These are phyloP conservation scores for Ophiobolus disseminans DNA, from an alignment of 2,329 filamentous ascomycete genomes.

Conservation along the genomic window DNA sequence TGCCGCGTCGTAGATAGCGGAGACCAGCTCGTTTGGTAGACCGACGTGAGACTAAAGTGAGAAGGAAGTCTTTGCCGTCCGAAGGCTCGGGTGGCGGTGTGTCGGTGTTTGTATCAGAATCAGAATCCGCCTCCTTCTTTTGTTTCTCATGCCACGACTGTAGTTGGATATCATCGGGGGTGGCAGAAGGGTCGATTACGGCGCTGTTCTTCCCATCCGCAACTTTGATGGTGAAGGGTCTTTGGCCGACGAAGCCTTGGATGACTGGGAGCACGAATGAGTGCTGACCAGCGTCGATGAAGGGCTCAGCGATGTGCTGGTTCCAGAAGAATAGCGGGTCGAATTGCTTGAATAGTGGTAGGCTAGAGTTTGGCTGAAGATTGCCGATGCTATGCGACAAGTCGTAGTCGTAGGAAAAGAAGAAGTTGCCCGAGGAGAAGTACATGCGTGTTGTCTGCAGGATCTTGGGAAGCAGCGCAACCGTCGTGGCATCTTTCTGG, in stretches of 20 bases:
- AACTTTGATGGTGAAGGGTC: conserved; percentile 74
- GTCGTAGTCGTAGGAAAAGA: conserved; percentile 94
- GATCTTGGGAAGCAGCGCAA: conserved; percentile 76
- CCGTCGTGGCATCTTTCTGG: conserved; percentile 40
- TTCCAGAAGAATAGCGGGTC: conserved; percentile 95
- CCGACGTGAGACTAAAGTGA: conserved; percentile 92
- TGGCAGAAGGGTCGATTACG: conserved; percentile 43
- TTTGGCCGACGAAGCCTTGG: conserved; percentile 93
- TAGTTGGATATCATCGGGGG: conserved; percentile 45
- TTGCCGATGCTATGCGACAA: conserved; percentile 71
- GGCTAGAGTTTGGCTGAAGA: conserved; percentile 52
- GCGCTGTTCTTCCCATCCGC: conserved; percentile 46
- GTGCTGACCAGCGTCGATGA: conserved; percentile 76
- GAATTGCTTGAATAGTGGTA: conserved; percentile 73
- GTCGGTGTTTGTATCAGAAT: conserved; percentile 17
- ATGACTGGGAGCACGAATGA: conserved; percentile 80
- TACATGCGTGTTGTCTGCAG: conserved; percentile 83
- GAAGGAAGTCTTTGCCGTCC: conserved; percentile 64
- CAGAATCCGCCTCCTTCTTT: conserved; percentile 30
- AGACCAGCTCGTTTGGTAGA: conserved; percentile 86
- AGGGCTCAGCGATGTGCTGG: conserved; percentile 72
- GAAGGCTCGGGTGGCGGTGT: conserved; percentile 42
- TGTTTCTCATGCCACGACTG: conserved; percentile 41
- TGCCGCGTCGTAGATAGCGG: conserved; percentile 85
- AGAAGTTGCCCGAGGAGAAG: conserved; percentile 85